Conservation (phyloP, 768 basidiomycete species). For the Pleurotus giganteus region DNA sequence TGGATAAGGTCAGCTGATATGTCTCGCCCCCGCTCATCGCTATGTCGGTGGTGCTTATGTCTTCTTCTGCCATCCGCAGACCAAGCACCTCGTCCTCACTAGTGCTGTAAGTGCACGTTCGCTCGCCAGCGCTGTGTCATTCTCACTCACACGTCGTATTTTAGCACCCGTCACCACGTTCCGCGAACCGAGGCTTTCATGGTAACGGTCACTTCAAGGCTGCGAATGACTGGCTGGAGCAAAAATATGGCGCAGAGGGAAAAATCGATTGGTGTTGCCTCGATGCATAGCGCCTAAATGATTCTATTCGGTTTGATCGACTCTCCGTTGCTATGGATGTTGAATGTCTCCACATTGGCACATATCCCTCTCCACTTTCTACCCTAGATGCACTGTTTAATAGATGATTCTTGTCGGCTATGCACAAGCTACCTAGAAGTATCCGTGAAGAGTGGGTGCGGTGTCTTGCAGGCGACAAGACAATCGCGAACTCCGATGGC, state of each 20-base stretch:
- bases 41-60: background rate
- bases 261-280: slow-evolving; percentile 70
- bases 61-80: slow-evolving; percentile 34
- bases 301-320: background rate
- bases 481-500: background rate
- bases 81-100: slow-evolving; percentile 76
- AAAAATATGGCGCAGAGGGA: slow-evolving; percentile 70
- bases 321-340: background rate
- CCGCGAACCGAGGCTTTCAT: slow-evolving; percentile 77
- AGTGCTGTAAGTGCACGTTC: slow-evolving; percentile 57
- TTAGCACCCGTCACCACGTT: slow-evolving; percentile 79
- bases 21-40: background rate
- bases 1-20: slow-evolving; percentile 57
- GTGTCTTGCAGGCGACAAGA: background rate
- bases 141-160: slow-evolving; percentile 17
- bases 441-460: background rate
- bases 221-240: slow-evolving; percentile 85
- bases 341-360: too few relatives aligned
- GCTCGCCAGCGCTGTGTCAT: background rate
- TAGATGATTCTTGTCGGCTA: too few relatives aligned
- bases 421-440: too few relatives aligned
- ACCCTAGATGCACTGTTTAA: too few relatives aligned
- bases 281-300: background rate
- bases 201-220: slow-evolving; percentile 87
- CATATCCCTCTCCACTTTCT: too few relatives aligned